phyloP scores from a whole-genome alignment of 306 rosid genomes.

The Cicer pinnatifidum region DNA sequence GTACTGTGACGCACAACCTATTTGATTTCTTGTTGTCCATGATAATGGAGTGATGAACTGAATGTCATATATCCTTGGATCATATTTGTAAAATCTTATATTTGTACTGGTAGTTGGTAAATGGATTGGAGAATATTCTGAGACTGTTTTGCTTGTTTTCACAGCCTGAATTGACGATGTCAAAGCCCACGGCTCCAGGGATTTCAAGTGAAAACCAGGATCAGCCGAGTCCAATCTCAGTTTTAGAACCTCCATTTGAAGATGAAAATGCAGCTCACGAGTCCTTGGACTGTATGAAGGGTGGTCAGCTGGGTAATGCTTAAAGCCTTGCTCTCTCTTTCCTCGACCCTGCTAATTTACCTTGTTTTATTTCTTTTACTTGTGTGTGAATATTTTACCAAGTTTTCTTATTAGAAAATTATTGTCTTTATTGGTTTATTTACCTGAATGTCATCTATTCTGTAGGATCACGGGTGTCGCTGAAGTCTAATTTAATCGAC shows the following conservation, averaged over 20 bases:
- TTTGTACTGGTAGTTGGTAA: slow-evolving; percentile 31
- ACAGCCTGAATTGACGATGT: slow-evolving; percentile 57
- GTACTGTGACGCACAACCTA: slow-evolving; percentile 26
- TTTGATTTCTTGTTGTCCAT: slow-evolving; percentile 15
- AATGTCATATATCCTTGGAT: slow-evolving; percentile 9
- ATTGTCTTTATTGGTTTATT: slow-evolving; percentile 15
- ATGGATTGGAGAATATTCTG: slow-evolving; percentile 33
- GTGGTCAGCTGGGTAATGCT: slow-evolving; percentile 62
- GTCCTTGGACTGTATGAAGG: slow-evolving; percentile 55
- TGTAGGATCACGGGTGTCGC: slow-evolving; percentile 55
- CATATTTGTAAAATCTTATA: neutral
- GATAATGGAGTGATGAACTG: slow-evolving; percentile 34
- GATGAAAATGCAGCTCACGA: slow-evolving; percentile 63
- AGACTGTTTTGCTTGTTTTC: slow-evolving; percentile 39
- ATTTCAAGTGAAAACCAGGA: slow-evolving; percentile 67
- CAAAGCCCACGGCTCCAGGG: slow-evolving; percentile 59
- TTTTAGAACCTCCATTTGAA: slow-evolving; percentile 78
- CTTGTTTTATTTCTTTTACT: neutral
- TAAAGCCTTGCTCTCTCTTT: slow-evolving; percentile 13
- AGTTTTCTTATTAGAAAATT: neutral
- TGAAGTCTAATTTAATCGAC: slow-evolving; percentile 87
- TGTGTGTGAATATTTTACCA: neutral
- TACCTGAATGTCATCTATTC: slow-evolving; percentile 30
- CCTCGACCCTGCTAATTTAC: slow-evolving; percentile 25
- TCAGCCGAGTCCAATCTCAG: slow-evolving; percentile 96